Percentiles rank a stretch among this genome's conserved stretches.
Conservation (phyloP, 139 green algal species). For the Chlorella ohadii region DNA sequence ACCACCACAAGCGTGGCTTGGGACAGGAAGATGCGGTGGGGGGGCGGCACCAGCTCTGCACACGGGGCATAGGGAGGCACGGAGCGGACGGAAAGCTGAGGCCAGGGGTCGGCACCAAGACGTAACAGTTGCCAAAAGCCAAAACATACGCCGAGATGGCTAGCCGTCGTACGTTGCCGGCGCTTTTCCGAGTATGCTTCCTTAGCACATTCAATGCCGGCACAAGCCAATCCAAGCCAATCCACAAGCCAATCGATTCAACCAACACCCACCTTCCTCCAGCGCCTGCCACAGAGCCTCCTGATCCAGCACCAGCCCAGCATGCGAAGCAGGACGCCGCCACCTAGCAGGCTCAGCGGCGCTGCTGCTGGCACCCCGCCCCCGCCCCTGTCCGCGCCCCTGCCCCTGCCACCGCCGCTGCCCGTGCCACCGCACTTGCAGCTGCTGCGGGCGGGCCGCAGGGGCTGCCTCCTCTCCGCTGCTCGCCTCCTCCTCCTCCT, state of each 20-base stretch:
- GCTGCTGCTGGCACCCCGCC: neutral
- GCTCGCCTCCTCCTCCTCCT: too few relatives aligned
- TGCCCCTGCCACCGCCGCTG: neutral
- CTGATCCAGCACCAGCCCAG: constrained; percentile 4
- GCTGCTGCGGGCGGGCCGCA: neutral
- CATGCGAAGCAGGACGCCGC: neutral
- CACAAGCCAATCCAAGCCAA: too few relatives aligned
- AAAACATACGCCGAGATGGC: too few relatives aligned
- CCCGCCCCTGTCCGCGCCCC: neutral
- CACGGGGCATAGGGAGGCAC: neutral
- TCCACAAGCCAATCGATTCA: too few relatives aligned
- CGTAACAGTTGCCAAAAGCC: too few relatives aligned
- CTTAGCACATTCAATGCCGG: too few relatives aligned
- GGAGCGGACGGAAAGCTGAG: too few relatives aligned
- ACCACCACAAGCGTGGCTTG: constrained; percentile 93
- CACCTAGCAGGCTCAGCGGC: neutral
- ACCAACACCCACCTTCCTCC: neutral
- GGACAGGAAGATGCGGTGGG: constrained; percentile 78
- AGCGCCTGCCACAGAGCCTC: neutral
- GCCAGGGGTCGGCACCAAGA: too few relatives aligned
- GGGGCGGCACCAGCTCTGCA: constrained; percentile 13
- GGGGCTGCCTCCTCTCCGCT: too few relatives aligned
- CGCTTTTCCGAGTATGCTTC: too few relatives aligned
- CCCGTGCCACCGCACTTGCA: neutral
- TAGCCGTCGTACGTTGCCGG: too few relatives aligned